These are phyloP conservation scores for Acephala macrosclerotiorum DNA, from an alignment of 2,329 filamentous ascomycete genomes.

Conservation along the genomic window DNA sequence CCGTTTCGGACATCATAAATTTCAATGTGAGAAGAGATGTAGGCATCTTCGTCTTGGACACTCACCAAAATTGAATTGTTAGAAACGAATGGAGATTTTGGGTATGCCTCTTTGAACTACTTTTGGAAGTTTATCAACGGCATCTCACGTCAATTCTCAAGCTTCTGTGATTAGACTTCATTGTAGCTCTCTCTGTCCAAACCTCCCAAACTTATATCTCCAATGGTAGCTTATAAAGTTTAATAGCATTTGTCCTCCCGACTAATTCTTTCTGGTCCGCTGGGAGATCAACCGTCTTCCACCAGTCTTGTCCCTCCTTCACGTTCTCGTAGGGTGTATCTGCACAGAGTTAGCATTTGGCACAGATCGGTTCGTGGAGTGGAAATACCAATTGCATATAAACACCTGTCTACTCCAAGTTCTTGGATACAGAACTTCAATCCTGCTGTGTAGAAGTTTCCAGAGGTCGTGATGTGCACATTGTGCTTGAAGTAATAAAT, in stretches of 20 bases:
- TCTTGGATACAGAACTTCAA: slow-evolving; percentile 29
- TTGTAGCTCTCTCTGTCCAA: too few species aligned
- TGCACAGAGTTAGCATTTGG: background rate
- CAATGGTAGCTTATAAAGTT: slow-evolving; percentile 27
- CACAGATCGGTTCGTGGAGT: background rate
- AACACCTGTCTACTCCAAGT: slow-evolving; percentile 26
- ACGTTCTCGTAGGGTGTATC: slow-evolving; percentile 30
- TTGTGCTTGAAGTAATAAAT: slow-evolving; percentile 31
- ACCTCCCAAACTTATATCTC: slow-evolving; percentile 34
- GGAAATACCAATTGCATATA: slow-evolving; percentile 29
- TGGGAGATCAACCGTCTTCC: slow-evolving; percentile 27
- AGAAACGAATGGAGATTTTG: background rate
- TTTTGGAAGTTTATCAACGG: too few species aligned
- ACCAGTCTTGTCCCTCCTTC: slow-evolving; percentile 31
- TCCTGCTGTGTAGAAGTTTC: slow-evolving; percentile 25
- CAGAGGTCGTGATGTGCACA: slow-evolving; percentile 28
- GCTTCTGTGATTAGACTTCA: too few species aligned
- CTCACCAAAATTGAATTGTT: background rate
- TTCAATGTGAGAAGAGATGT: background rate
- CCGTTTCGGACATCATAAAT: background rate
- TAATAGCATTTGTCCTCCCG: slow-evolving; percentile 28
- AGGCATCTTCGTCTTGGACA: background rate
- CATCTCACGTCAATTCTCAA: background rate
- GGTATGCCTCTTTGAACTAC: too few species aligned
- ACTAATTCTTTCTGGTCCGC: slow-evolving; percentile 25